phyloP scores from a whole-genome alignment of 768 basidiomycete species.

The Phylloporus scabripes region DNA sequence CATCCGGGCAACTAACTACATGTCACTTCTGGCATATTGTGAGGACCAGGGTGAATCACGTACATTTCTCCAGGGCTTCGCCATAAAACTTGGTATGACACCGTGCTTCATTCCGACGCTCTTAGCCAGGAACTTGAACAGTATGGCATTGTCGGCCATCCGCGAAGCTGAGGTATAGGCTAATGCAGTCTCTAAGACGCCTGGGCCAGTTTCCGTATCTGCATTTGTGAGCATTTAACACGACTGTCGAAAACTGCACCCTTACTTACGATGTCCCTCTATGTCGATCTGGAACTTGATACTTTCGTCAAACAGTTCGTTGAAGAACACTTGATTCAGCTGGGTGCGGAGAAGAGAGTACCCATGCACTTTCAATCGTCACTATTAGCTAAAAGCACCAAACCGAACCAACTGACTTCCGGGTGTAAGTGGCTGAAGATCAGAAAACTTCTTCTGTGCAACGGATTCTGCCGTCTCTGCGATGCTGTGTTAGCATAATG shows the following conservation, averaged over 20 bases:
- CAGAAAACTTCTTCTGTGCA: constrained; percentile 70
- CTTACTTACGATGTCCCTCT: constrained; percentile 75
- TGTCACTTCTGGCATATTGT: constrained; percentile 4
- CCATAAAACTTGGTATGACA: constrained; percentile 96
- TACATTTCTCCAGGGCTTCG: constrained; percentile 92
- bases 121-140: constrained; percentile 93
- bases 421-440: constrained; percentile 77
- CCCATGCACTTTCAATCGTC: constrained; percentile 72
- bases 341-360: constrained; percentile 92
- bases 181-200: constrained; percentile 82
- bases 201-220: constrained; percentile 94
- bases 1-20: constrained; percentile 79
- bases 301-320: constrained; percentile 77
- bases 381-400: neutral
- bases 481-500: constrained; percentile 8
- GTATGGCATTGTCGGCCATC: constrained; percentile 87
- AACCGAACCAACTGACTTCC: constrained; percentile 62
- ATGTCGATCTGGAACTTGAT: constrained; percentile 69
- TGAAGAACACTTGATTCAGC: constrained; percentile 84
- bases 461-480: constrained; percentile 75
- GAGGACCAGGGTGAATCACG: constrained; percentile 23
- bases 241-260: neutral
- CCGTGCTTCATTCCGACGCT: constrained; percentile 86
- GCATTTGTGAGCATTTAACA: constrained; percentile 1
- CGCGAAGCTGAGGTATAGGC: constrained; percentile 73